These are phyloP conservation scores for Moricandia arvensis DNA, from an alignment of 345 rosid species.

Conservation along the genomic window DNA sequence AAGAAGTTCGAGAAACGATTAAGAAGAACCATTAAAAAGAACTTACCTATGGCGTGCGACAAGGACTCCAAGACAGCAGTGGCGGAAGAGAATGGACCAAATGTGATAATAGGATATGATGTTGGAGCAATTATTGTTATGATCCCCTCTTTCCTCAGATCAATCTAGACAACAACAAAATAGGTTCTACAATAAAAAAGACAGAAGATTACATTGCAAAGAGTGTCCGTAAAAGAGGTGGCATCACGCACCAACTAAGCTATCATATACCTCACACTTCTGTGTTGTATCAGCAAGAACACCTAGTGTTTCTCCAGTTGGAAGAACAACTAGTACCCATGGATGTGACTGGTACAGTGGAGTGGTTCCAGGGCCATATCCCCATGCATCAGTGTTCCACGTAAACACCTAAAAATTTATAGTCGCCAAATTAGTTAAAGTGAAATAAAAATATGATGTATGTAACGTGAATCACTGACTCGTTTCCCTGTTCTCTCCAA, in stretches of 20 bases:
- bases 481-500: constrained; percentile 90
- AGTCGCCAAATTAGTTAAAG: background rate
- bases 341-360: constrained; percentile 97
- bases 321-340: constrained; percentile 87
- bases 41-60: constrained; percentile 76
- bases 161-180: constrained; percentile 54
- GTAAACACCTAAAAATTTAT: constrained; percentile 62
- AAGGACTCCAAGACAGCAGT: constrained; percentile 67
- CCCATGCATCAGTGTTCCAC: constrained; percentile 93
- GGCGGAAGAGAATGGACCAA: constrained; percentile 83
- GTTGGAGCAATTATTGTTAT: constrained; percentile 52
- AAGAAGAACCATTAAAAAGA: constrained; percentile 7
- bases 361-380: constrained; percentile 81
- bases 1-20: background rate
- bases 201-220: background rate
- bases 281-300: constrained; percentile 87
- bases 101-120: constrained; percentile 76
- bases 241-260: background rate
- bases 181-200: background rate
- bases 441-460: background rate
- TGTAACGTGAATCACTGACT: constrained; percentile 42
- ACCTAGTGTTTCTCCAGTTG: constrained; percentile 80
- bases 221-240: background rate
- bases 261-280: constrained; percentile 70
- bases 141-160: constrained; percentile 62